A percentile compares a stretch with the other conserved stretches of the same genome.
These are phyloP conservation scores for Kregervanrija fluxuum DNA, from an alignment of 805 yeast genomes.

Conservation along the genomic window DNA sequence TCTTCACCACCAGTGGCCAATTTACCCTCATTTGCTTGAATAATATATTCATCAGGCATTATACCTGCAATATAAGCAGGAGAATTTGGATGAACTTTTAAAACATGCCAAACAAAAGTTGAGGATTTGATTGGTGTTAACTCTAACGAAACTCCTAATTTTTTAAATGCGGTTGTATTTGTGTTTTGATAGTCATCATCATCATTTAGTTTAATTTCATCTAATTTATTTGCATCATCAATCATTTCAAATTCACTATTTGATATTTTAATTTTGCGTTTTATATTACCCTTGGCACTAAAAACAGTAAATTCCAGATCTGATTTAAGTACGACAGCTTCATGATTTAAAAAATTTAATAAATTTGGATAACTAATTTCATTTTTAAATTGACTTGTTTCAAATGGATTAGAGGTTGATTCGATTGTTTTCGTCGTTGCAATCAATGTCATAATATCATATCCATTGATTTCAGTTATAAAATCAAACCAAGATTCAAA, in stretches of 20 bases:
- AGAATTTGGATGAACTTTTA: constrained; percentile 61
- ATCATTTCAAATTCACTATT: constrained; percentile 15
- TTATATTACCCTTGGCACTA: constrained; percentile 79
- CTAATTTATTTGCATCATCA: constrained; percentile 12
- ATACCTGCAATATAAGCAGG: constrained; percentile 84
- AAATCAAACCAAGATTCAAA: constrained; percentile 86
- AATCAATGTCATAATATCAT: constrained; percentile 24
- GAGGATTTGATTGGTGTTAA: constrained; percentile 71
- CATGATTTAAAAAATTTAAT: constrained; percentile 20
- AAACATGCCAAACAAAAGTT: constrained; percentile 81
- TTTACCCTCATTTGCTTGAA: constrained; percentile 83
- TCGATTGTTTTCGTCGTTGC: background rate
- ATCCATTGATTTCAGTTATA: constrained; percentile 73
- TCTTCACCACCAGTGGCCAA: constrained; percentile 85
- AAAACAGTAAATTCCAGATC: constrained; percentile 57
- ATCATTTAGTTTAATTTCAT: constrained; percentile 21
- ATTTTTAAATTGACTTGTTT: constrained; percentile 10
- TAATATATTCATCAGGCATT: constrained; percentile 80
- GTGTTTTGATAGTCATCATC: constrained; percentile 24
- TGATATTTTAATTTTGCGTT: constrained; percentile 34
- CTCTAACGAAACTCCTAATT: constrained; percentile 63
- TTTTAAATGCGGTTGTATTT: constrained; percentile 28
- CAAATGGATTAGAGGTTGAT: constrained; percentile 2
- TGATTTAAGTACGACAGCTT: constrained; percentile 19
- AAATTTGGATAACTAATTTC: constrained; percentile 15